Conservation (phyloP, 805 yeast species). For the Kluyveromyces nonfermentans region DNA sequence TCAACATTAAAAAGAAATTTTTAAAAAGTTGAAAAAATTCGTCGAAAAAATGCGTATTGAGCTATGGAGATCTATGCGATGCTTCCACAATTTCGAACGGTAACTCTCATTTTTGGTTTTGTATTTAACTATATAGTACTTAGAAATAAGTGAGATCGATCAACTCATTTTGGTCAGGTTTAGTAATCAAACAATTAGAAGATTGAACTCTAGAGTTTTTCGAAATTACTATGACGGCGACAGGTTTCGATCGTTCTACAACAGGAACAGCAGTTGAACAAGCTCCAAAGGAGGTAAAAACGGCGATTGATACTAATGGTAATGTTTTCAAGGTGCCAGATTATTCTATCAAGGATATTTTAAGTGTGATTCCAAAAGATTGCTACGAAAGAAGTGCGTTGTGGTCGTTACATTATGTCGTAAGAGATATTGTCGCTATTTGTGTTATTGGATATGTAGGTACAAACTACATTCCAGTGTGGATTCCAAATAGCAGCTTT, state of each 20-base stretch:
- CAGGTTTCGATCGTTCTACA: constrained; percentile 47
- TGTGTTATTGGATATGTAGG: constrained; percentile 37
- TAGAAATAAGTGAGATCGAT: neutral
- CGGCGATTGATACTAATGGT: constrained; percentile 53
- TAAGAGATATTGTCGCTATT: constrained; percentile 50
- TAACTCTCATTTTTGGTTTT: too few relatives aligned
- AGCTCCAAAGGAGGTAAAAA: constrained; percentile 27
- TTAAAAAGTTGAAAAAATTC: neutral
- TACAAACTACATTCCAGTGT: constrained; percentile 6
- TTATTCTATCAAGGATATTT: constrained; percentile 63
- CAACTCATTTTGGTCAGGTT: too few relatives aligned
- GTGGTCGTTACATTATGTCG: constrained; percentile 52
- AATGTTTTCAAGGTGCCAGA: constrained; percentile 65
- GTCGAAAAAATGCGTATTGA: constrained; percentile 5
- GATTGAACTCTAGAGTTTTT: neutral
- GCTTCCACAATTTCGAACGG: too few relatives aligned
- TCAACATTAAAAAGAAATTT: neutral
- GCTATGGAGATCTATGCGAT: neutral
- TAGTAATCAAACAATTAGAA: too few relatives aligned
- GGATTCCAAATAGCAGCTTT: constrained; percentile 9
- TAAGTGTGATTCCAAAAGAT: constrained; percentile 61
- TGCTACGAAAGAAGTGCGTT: constrained; percentile 58
- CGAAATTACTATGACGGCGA: constrained; percentile 73
- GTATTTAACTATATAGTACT: too few relatives aligned
- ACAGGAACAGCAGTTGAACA: constrained; percentile 69